Evolutionary conservation across 2,329 filamentous ascomycete genomes (phyloP).

Genomic region (Erysiphe pulchra): DNA sequence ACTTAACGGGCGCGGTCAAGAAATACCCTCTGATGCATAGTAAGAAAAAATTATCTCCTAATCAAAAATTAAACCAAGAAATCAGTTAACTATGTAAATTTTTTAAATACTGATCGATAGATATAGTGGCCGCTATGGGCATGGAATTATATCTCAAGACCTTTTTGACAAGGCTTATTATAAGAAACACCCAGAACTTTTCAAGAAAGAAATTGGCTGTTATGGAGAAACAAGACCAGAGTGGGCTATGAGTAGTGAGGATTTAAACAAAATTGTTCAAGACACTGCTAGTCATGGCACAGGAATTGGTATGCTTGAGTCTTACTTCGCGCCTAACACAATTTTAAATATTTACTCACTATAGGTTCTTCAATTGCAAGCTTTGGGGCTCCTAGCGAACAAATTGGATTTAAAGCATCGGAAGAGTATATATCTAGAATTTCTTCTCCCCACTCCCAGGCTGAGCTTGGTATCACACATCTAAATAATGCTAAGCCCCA

Average conservation of each 20-base stretch:
- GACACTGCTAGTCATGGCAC: conserved; percentile 31
- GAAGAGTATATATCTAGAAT: conserved; percentile 64
- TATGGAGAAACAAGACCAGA: conserved; percentile 35
- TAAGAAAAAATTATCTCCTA: conserved; percentile 2
- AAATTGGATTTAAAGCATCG: conserved; percentile 67
- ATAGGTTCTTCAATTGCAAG: conserved; percentile 36
- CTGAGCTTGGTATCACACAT: conserved; percentile 14
- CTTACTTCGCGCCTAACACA: conserved; percentile 1
- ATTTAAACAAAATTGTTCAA: conserved; percentile 72
- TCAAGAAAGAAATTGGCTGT: conserved; percentile 39
- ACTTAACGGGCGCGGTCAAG: conserved; percentile 44
- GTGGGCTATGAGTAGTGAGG: conserved; percentile 69
- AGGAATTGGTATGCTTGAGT: conserved; percentile 21
- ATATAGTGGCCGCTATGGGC: conserved; percentile 43
- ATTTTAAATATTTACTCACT: conserved; percentile 10
- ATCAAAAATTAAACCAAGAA: not conserved
- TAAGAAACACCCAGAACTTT: conserved; percentile 65
- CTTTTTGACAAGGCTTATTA: conserved; percentile 83
- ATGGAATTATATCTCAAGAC: conserved; percentile 51
- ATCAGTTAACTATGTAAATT: not conserved
- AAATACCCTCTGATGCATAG: conserved; percentile 67
- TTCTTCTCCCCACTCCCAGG: conserved; percentile 34
- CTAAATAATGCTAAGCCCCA: conserved; percentile 19
- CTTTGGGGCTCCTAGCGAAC: conserved; percentile 60
- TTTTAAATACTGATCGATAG: conserved; percentile 2